Percentiles rank a stretch among this genome's conserved stretches.
Evolutionary conservation across 352 stramenopile genomes (phyloP).

Genomic region (Pythium scleroteichum): DNA sequence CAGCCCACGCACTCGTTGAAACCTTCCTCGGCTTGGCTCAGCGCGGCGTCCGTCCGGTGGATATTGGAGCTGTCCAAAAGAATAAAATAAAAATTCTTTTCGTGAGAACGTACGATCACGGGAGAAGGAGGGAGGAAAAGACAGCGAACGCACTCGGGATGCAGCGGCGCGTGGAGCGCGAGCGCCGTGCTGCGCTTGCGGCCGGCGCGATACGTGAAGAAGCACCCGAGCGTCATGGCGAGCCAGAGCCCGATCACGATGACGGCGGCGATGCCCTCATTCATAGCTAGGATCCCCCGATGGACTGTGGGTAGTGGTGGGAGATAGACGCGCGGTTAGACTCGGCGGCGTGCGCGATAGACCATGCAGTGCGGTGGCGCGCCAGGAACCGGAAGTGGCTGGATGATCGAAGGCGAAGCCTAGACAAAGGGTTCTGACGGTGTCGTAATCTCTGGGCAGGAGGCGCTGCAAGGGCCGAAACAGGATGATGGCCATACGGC

Average conservation of each 20-base stretch:
- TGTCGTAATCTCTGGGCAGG: not conserved
- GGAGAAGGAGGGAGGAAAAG: no score
- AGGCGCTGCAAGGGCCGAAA: not conserved
- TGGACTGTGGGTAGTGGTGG: not conserved
- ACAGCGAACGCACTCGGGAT: slow-evolving; percentile 22
- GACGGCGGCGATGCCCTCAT: slow-evolving; percentile 18
- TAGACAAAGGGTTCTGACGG: no score
- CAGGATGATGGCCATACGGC: no score
- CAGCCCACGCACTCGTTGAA: slow-evolving; percentile 39
- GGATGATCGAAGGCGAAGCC: no score
- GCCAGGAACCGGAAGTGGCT: no score
- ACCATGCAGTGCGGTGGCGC: no score
- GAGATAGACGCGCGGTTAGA: no score
- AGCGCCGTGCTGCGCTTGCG: slow-evolving; percentile 18
- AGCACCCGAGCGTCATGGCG: slow-evolving; percentile 15
- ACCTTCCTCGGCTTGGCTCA: slow-evolving; percentile 42
- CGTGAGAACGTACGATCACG: no score
- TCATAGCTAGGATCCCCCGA: no score
- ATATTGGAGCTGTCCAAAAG: slow-evolving; percentile 16
- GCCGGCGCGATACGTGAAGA: slow-evolving; percentile 13
- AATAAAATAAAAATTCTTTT: not conserved
- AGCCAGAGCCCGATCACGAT: slow-evolving; percentile 22
- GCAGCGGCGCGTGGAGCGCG: slow-evolving; percentile 27
- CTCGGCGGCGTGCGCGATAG: no score
- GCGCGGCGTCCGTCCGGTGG: slow-evolving; percentile 38